Base-by-base conservation (phyloP, 192 early-diverging fungal species). In the Rhizoclosmatium sp. region DNA sequence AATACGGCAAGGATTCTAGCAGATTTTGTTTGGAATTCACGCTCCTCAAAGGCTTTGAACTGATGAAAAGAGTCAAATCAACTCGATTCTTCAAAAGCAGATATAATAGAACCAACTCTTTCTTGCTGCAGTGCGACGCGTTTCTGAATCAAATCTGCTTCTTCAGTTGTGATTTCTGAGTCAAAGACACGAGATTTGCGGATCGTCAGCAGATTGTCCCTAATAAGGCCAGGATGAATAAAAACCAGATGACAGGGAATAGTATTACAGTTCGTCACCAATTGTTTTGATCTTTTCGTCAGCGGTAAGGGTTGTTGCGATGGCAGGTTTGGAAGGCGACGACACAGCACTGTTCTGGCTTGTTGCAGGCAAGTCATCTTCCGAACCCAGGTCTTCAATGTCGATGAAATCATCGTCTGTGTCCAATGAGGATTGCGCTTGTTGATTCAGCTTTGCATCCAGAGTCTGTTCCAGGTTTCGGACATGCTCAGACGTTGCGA, bases 71-170 rank as follows among this genome's bases (percentile, higher is more conserved):
- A 19, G 54, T 47, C 41, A 47, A 45, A 47, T 3, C 5, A 54
- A 54, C 51, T 7, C 51, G 9, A 12, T 7, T 16, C 51, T 12
- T 12, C 51, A 54, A 7, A 46, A 42, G 0, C 40, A 4, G 2
- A 2, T 7, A 47, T 46, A 42, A 14, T 9, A 23, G 0, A 4
- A 4, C 44, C 0, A 40, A 92, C 89, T 76, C 91, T 94, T 73
- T 90, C 89, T 75, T 95, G 96, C 78, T 97, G 95, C 60, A 98
- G 87, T 21, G 93, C 95, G 10, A 98, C 93, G 4, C 95, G 89
- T 82, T 95, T 91, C 79, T 95, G 89, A 82, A 98, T 98, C 76
- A 98, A 94, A 59, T 89, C 89, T 90, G 90, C 90, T 81, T 98
- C 96, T 54, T 93, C 91, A 78, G 93, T 93, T 1, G 96, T 98